These are phyloP conservation scores for Pyrenula aspistea DNA, from an alignment of 495 filamentous ascomycete species.

Conservation along the genomic window DNA sequence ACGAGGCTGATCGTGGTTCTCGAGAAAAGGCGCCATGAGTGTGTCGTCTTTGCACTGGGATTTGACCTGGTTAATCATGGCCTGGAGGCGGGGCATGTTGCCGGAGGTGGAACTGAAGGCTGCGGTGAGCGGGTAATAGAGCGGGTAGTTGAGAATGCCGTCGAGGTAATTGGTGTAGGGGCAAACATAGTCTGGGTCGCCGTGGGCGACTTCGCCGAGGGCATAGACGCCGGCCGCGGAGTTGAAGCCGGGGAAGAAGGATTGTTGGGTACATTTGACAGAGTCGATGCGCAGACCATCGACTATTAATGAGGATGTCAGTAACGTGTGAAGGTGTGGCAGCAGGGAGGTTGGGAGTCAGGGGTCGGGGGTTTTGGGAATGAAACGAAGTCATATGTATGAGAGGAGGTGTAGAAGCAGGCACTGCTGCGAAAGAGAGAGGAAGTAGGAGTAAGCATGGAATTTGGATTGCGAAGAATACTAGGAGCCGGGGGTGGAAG, in stretches of 20 bases:
- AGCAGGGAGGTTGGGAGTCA: too few species aligned
- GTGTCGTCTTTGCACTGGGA: constrained; percentile 34
- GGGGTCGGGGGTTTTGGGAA: too few species aligned
- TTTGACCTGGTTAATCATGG: constrained; percentile 31
- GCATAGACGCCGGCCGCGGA: constrained; percentile 46
- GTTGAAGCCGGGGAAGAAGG: constrained; percentile 45
- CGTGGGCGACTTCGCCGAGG: constrained; percentile 49
- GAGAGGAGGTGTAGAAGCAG: too few species aligned
- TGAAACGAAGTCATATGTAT: too few species aligned
- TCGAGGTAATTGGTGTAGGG: constrained; percentile 43
- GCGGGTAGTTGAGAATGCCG: constrained; percentile 50
- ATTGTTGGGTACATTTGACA: constrained; percentile 47
- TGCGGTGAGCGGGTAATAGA: constrained; percentile 38
- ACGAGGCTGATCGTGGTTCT: constrained; percentile 57
- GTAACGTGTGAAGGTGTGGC: too few species aligned
- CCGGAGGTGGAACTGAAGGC: constrained; percentile 36
- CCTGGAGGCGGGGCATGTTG: constrained; percentile 38
- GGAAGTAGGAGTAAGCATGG: too few species aligned
- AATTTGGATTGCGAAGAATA: too few species aligned
- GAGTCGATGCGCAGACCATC: constrained; percentile 62
- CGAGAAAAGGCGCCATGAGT: constrained; percentile 50
- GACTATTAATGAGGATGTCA: constrained; percentile 20
- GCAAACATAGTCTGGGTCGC: constrained; percentile 39
- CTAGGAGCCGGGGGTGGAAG: too few species aligned
- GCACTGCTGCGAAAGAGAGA: too few species aligned